Percentiles rank a stretch among this genome's conserved stretches.
phyloP scores from a whole-genome alignment of 2,329 filamentous ascomycete species.

The Corinectria fuckeliana region DNA sequence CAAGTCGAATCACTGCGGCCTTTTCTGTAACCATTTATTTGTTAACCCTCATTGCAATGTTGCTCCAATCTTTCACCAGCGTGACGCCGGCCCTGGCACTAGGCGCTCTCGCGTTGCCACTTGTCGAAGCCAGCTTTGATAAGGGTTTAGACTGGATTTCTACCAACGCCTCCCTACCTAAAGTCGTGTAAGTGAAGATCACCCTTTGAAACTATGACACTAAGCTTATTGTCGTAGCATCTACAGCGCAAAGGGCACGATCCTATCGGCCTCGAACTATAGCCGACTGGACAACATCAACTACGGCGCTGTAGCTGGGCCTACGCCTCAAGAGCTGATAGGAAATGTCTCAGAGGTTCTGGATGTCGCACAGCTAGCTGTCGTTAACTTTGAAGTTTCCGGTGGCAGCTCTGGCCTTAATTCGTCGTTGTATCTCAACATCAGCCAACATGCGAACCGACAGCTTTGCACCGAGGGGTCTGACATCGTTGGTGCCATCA shows the following conservation, averaged over 20 bases:
- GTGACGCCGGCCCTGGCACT: not conserved
- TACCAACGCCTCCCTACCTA: conserved; percentile 35
- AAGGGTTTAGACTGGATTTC: conserved; percentile 34
- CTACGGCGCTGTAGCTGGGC: conserved; percentile 38
- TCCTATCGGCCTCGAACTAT: conserved; percentile 44
- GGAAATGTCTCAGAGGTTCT: conserved; percentile 42
- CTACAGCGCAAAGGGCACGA: conserved; percentile 39
- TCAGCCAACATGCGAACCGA: conserved; percentile 40
- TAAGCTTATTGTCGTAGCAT: conserved; percentile 1
- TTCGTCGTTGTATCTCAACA: conserved; percentile 43
- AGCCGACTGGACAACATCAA: conserved; percentile 43
- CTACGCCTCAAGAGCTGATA: conserved; percentile 38
- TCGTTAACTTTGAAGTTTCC: conserved; percentile 34
- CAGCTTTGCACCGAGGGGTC: conserved; percentile 41
- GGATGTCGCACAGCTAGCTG: conserved; percentile 40
- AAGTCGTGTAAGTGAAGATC: conserved; percentile 33
- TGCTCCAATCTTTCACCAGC: not conserved
- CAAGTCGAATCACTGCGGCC: not conserved
- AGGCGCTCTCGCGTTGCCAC: not conserved
- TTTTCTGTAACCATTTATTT: not conserved
- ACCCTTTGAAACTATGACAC: conserved; percentile 1
- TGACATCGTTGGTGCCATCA: conserved; percentile 39
- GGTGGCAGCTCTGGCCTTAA: conserved; percentile 42
- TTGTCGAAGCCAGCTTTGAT: conserved; percentile 8
- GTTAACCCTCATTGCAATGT: not conserved